Conservation (phyloP, 2,329 filamentous ascomycete species). For the Coniochaeta hoffmannii region DNA sequence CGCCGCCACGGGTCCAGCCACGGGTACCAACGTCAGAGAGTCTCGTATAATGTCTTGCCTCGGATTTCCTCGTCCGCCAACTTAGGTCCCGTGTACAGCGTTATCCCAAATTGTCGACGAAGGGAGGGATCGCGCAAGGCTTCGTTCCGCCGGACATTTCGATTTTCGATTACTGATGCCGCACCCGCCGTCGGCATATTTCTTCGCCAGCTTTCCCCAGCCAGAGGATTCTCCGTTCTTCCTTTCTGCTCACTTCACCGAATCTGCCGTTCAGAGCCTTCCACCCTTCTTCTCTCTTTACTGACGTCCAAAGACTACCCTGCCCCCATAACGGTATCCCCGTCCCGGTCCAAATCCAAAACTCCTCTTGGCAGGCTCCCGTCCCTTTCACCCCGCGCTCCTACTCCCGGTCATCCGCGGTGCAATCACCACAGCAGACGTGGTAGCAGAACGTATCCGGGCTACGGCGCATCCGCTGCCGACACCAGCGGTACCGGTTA, state of each 20-base stretch:
- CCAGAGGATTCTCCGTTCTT: neutral
- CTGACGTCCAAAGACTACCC: neutral
- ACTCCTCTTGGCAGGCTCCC: neutral
- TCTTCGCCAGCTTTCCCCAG: neutral
- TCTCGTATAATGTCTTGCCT: neutral
- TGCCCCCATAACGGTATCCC: neutral
- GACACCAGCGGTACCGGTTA: constrained; percentile 38
- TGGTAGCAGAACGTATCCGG: constrained; percentile 47
- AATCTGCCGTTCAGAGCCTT: neutral
- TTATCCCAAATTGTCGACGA: neutral
- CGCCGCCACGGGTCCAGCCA: neutral
- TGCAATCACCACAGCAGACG: constrained; percentile 36
- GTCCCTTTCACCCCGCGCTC: neutral
- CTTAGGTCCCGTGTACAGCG: neutral
- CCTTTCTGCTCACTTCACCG: neutral
- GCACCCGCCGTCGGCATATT: neutral
- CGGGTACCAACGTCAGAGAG: neutral
- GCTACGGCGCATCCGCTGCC: constrained; percentile 34
- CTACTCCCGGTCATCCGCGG: constrained; percentile 20
- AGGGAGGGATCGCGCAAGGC: neutral
- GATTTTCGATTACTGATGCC: neutral
- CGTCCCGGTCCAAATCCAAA: neutral
- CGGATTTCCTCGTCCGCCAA: neutral
- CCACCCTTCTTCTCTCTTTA: neutral
- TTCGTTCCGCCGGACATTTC: neutral